A percentile compares a stretch with the other conserved stretches of the same genome.
Evolutionary conservation across 176 grass and related monocot species (phyloP).

Genomic region (Zizania latifolia): DNA sequence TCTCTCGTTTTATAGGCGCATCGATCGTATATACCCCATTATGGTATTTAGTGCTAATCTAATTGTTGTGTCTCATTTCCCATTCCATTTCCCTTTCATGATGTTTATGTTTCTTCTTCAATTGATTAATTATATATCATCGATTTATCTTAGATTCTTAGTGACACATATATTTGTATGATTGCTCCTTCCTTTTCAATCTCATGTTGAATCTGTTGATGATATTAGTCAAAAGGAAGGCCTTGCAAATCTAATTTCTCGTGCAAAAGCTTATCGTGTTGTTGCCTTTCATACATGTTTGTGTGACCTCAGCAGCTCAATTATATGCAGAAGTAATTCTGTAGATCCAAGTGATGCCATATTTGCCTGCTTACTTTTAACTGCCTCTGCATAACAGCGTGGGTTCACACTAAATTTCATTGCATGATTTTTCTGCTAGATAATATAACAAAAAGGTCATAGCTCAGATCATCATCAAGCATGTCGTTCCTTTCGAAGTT

Average conservation of each 20-base stretch:
- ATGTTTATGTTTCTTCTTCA: background rate
- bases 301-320: background rate
- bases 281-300: background rate
- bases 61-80: background rate
- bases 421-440: slow-evolving; percentile 1
- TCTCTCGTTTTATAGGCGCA: background rate
- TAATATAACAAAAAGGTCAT: background rate
- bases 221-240: background rate
- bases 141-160: slow-evolving; percentile 16
- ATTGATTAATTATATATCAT: background rate
- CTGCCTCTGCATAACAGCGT: background rate
- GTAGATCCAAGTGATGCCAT: background rate
- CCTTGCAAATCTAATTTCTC: background rate
- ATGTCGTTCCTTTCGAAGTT: slow-evolving; percentile 85
- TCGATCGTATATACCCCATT: background rate
- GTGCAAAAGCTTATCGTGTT: background rate
- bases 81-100: background rate
- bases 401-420: background rate
- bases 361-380: background rate
- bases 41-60: background rate
- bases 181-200: background rate
- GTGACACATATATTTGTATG: background rate
- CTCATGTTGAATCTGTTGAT: background rate
- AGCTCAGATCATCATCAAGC: background rate
- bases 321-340: background rate